phyloP scores from a whole-genome alignment of 169 alveolate species.

The Plasmodium inui region DNA sequence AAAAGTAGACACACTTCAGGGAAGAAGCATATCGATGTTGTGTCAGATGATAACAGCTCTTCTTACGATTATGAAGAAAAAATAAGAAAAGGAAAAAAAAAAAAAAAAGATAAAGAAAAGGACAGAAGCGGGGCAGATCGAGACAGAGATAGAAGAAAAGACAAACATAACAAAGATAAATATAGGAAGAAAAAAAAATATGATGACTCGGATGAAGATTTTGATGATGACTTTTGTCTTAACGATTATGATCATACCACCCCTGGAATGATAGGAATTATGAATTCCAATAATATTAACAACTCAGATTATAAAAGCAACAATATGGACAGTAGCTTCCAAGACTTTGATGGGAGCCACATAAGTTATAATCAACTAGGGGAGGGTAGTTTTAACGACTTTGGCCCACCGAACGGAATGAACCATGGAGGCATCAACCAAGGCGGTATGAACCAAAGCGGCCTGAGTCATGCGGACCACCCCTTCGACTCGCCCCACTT shows the following conservation, averaged over 20 bases:
- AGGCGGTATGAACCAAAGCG: neutral
- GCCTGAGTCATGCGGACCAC: neutral
- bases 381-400: conserved; percentile 19
- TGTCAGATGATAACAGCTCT: conserved; percentile 35
- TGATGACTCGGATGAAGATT: conserved; percentile 44
- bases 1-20: conserved; percentile 60
- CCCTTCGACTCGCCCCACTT: conserved; percentile 27
- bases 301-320: conserved; percentile 38
- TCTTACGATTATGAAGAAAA: conserved; percentile 10
- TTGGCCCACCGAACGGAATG: neutral
- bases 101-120: conserved; percentile 24
- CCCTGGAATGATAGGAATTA: conserved; percentile 76
- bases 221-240: conserved; percentile 69
- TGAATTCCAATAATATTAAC: conserved; percentile 71
- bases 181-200: conserved; percentile 47
- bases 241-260: conserved; percentile 71
- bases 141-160: conserved; percentile 32
- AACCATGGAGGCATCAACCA: neutral
- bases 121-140: conserved; percentile 19
- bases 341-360: conserved; percentile 45
- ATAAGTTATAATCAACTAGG: conserved; percentile 22
- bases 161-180: conserved; percentile 25
- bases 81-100: conserved; percentile 14
- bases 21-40: conserved; percentile 28
- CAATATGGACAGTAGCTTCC: conserved; percentile 45